Base-by-base conservation (phyloP, 2,329 filamentous ascomycete genomes). In the Aureobasidium mangrovei region DNA sequence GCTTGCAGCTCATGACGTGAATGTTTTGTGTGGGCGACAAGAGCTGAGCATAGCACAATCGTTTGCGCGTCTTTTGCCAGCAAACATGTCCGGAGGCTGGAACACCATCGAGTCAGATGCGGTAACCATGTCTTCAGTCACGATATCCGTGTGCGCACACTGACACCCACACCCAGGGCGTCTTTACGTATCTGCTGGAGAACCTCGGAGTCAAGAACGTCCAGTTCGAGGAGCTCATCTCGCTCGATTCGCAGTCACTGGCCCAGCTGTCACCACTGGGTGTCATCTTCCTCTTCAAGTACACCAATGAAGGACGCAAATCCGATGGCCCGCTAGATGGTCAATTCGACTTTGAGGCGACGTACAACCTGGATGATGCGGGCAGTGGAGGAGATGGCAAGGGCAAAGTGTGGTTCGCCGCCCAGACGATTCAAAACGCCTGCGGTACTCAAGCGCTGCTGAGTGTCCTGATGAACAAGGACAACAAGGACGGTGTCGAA, bases 271-370 rank as follows among this genome's bases (percentile, higher is more conserved):
- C 65, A 32, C 66, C 67, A 1, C 60, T 67, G 44, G 93, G 93
- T 65, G 89, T 98, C 62, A 96, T 98, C 66, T 98, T 98, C 73
- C 88, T 98, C 69, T 98, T 98, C 83, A 97, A 96, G 74, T 98
- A 88, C 72, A 88, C 82, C 48, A 90, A 83, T 58, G 83, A 86
- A 67, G 76, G 80, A 71, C 63, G 85, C 77, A 74, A 81, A 38
- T 71, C 78, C 40, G 77, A 81, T 55, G 79, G 79, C 42, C 90
- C 91, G 0, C 80, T 83, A 60, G 91, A 97, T 69, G 93, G 93
- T 58, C 77, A 74, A 33, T 95, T 88, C 70, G 90, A 96, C 73
- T 76, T 82, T 62, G 77, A 76, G 12, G 88, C 89, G 10, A 76
- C 86, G 18, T 53, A 53, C 49, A 53, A 53, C 49, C n/a, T 53